Evolutionary conservation across 2,329 filamentous ascomycete species (phyloP).

Genomic region (Tolypocladium inflatum): DNA sequence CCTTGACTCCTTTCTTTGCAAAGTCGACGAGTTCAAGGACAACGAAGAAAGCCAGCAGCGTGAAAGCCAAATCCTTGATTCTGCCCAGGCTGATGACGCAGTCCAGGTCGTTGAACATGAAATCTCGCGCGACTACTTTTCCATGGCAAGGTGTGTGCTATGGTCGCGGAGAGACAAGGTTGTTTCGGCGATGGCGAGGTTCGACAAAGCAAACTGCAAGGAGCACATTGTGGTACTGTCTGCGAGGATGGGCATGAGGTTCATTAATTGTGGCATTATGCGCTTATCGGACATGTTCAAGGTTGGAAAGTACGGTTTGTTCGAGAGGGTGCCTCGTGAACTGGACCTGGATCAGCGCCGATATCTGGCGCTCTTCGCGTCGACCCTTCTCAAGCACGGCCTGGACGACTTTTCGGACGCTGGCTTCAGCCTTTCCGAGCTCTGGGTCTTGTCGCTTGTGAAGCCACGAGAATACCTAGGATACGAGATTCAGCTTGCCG

Average conservation of each 20-base stretch:
- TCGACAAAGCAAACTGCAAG: constrained; percentile 21
- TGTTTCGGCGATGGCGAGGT: constrained; percentile 5
- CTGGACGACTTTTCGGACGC: constrained; percentile 37
- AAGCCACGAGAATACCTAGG: constrained; percentile 36
- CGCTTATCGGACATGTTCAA: constrained; percentile 36
- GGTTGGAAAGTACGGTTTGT: constrained; percentile 38
- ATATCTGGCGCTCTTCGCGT: constrained; percentile 41
- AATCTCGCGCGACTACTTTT: constrained; percentile 36
- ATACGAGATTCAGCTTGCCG: constrained; percentile 41
- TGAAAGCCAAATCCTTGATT: constrained; percentile 27
- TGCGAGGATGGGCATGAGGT: constrained; percentile 34
- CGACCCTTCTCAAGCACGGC: constrained; percentile 35
- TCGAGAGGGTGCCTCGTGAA: constrained; percentile 30
- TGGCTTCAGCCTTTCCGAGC: constrained; percentile 33
- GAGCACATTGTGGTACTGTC: constrained; percentile 36
- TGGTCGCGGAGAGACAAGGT: constrained; percentile 9
- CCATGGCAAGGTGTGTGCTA: constrained; percentile 32
- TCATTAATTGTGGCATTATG: constrained; percentile 34
- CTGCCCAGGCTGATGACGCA: constrained; percentile 36
- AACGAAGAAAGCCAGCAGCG: constrained; percentile 27
- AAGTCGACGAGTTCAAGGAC: constrained; percentile 32
- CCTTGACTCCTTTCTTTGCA: constrained; percentile 35
- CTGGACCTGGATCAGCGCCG: constrained; percentile 31
- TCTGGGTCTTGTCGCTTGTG: constrained; percentile 44
- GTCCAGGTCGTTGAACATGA: constrained; percentile 37